Base-by-base conservation (phyloP, 768 basidiomycete genomes). In the Mycena olivaceomarginata region DNA sequence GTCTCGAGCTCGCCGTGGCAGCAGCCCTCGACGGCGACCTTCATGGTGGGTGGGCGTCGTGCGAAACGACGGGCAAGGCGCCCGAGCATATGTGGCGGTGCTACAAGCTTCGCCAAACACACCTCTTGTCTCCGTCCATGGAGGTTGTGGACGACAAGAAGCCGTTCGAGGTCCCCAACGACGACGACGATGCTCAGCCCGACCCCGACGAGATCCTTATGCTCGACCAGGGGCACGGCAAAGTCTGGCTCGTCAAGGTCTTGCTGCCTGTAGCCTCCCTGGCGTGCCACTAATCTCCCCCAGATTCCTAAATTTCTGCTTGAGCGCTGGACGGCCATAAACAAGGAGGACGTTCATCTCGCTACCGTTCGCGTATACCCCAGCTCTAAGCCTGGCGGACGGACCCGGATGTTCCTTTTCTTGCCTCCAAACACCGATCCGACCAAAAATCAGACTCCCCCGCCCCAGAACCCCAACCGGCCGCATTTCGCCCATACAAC, bases 21-120 rank as follows among this genome's bases (percentile, higher is more conserved):
- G 88, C 98, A 99, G 4, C 98, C 98, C 88, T 98, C 93, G 39
- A 99, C 89, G 9, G 97, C 98, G 79, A 99, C 90, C 94, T 97
- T 71, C 78, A 79, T 79, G 10, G 62, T 64, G 51, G 48, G 75
- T 22, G 64, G 53, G 18, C 56, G 72, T 15, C 53, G 53, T 16
- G 53, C 8, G 48, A 60, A 45, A 20, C 45, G 45, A 16, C 62
- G 56, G 31, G 56, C 16, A 37, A 73, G 40, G 1, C 51, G 12
- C 56, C 3, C 31, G 31, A 48, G 12, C n/a, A 18, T 31, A 31
- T 43, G 63, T 43, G 41, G 63, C 41, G 63, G 63, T 43, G 41
- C 20, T 41, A 13, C n/a, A 11, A 63, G 9, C 20, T 3, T 59
- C 11, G 57, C 31, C 22, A 25, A 59, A 25, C 22, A 59, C 0